These are phyloP conservation scores for Calonectria henricotiae DNA, from an alignment of 2,329 filamentous ascomycete species.

Conservation along the genomic window DNA sequence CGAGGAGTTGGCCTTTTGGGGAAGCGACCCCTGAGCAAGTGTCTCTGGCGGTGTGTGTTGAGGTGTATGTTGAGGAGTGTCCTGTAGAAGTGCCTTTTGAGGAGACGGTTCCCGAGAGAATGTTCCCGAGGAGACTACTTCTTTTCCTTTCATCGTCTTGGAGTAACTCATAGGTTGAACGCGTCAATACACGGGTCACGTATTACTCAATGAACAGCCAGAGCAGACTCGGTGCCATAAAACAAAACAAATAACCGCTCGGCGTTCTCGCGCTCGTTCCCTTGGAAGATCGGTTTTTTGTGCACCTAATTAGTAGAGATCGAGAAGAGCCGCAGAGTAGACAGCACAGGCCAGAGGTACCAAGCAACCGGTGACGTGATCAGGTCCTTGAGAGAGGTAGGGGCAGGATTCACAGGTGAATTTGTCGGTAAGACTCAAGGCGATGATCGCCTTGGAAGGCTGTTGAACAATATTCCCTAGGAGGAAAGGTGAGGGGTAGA, in stretches of 20 bases:
- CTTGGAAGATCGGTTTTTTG: conserved; percentile 69
- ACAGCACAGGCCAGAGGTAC: conserved; percentile 65
- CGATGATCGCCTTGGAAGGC: no score
- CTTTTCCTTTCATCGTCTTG: conserved; percentile 30
- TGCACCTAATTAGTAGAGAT: conserved; percentile 74
- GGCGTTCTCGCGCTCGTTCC: conserved; percentile 71
- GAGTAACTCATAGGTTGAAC: conserved; percentile 58
- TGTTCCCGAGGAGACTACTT: background rate
- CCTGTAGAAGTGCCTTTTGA: no score
- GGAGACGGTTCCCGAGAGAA: background rate
- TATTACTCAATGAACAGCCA: conserved; percentile 70
- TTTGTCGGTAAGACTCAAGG: conserved; percentile 28
- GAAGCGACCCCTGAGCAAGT: background rate
- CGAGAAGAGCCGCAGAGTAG: conserved; percentile 62
- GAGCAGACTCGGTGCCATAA: conserved; percentile 71
- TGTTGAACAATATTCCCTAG: no score
- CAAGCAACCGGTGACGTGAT: conserved; percentile 63
- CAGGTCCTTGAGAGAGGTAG: conserved; percentile 58
- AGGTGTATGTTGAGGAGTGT: background rate
- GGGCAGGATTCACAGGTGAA: conserved; percentile 75
- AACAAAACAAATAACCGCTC: conserved; percentile 68
- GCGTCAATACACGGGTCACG: conserved; percentile 58
- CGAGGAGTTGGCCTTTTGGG: background rate
- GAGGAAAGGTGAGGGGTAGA: no score
- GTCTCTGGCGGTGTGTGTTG: background rate